Conservation (phyloP, 2,329 filamentous ascomycete genomes). For the Trichoderma aggressivum region DNA sequence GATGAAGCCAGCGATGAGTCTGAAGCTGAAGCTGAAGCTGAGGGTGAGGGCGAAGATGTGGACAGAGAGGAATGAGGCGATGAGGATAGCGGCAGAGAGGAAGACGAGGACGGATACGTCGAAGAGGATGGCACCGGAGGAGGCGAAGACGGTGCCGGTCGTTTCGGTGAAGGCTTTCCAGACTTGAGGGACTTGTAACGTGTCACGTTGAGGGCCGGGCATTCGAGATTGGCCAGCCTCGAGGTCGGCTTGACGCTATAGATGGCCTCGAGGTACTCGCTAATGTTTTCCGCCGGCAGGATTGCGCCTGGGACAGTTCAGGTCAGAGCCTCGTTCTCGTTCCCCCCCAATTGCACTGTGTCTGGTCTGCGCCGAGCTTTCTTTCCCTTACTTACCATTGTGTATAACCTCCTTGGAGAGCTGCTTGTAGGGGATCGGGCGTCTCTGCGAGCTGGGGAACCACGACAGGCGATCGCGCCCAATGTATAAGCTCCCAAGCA, state of each 20-base stretch:
- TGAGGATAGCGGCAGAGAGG: not conserved
- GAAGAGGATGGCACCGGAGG: not conserved
- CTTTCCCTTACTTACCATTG: not conserved
- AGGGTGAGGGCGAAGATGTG: not conserved
- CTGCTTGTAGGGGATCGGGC: constrained; percentile 1
- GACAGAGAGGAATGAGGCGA: not conserved
- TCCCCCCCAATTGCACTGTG: not conserved
- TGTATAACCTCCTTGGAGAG: not conserved
- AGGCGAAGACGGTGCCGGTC: not conserved
- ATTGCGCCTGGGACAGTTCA: not conserved
- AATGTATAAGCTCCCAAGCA: constrained; percentile 17
- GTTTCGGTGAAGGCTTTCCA: not conserved
- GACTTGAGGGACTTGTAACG: constrained; percentile 26
- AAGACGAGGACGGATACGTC: not conserved
- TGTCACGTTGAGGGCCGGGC: constrained; percentile 23
- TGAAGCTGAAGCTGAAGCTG: not conserved
- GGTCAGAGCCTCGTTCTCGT: not conserved
- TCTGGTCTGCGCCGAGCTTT: not conserved
- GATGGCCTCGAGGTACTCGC: constrained; percentile 28
- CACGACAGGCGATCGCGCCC: not conserved
- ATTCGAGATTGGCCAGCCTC: constrained; percentile 24
- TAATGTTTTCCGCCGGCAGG: constrained; percentile 15
- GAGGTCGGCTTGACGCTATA: constrained; percentile 22
- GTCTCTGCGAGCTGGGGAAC: not conserved
- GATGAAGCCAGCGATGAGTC: not conserved